Evolutionary conservation across 2,329 filamentous ascomycete species (phyloP).

Genomic region (Colletotrichum eleusines): DNA sequence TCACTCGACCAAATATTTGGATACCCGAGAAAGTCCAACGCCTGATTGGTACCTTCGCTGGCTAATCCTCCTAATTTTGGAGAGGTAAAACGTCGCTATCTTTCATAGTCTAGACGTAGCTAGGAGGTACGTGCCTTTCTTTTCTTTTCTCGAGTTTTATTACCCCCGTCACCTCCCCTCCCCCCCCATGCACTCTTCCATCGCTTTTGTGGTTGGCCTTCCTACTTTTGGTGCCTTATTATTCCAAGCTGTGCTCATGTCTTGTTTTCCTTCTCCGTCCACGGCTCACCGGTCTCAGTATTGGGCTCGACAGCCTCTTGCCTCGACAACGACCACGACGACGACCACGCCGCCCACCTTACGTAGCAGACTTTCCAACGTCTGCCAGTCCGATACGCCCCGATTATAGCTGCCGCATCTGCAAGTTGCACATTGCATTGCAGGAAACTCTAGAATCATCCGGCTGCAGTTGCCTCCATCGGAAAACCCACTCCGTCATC

Average conservation of each 20-base stretch:
- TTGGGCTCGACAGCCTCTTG: constrained; percentile 7
- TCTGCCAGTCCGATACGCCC: constrained; percentile 8
- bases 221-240: not conserved
- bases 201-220: constrained; percentile 12
- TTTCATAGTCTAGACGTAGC: constrained; percentile 11
- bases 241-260: constrained; percentile 7
- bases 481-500: not conserved
- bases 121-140: constrained; percentile 30
- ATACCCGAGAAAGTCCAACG: constrained; percentile 19
- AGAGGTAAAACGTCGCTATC: constrained; percentile 16
- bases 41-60: constrained; percentile 8
- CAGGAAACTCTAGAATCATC: constrained; percentile 5
- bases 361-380: constrained; percentile 7
- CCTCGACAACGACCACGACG: not conserved
- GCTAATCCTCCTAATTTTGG: constrained; percentile 4
- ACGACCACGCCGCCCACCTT: not conserved
- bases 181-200: constrained; percentile 13
- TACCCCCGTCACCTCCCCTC: not conserved
- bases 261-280: constrained; percentile 24
- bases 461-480: constrained; percentile 3
- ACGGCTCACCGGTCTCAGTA: constrained; percentile 13
- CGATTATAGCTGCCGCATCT: constrained; percentile 20
- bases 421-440: constrained; percentile 17
- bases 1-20: constrained; percentile 18
- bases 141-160: constrained; percentile 32